A percentile compares a stretch with the other conserved stretches of the same genome.
These are phyloP conservation scores for Micractinium sp. DNA, from an alignment of 139 green algal genomes.

Conservation along the genomic window DNA sequence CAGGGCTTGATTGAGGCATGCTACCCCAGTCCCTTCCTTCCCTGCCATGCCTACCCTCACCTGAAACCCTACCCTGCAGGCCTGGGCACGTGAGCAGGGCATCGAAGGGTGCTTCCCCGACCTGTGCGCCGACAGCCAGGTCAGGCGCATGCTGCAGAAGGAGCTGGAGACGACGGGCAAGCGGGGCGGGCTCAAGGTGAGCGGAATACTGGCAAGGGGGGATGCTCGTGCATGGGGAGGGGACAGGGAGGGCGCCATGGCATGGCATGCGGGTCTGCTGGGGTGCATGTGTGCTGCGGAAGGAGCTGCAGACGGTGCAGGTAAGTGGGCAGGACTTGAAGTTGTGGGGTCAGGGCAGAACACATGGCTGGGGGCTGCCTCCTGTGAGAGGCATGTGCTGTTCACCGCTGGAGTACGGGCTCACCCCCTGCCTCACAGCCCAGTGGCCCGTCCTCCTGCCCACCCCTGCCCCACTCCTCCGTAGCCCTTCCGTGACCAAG, in stretches of 20 bases:
- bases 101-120: not conserved
- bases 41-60: no score
- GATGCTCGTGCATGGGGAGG: not conserved
- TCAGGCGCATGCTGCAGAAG: constrained; percentile 46
- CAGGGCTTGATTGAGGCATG: no score
- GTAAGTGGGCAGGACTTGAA: not conserved
- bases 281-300: not conserved
- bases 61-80: not conserved
- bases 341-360: no score
- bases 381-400: no score
- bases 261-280: not conserved
- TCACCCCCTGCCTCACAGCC: no score
- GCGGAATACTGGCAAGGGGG: not conserved
- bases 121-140: constrained; percentile 9
- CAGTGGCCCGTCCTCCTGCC: no score
- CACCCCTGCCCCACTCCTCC: no score
- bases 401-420: no score
- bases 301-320: not conserved
- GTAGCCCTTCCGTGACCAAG: no score
- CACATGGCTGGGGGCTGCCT: no score
- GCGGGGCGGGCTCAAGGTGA: not conserved
- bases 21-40: not conserved
- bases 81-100: constrained; percentile 20
- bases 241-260: not conserved
- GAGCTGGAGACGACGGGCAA: not conserved